Evolutionary conservation across 2,329 filamentous ascomycete genomes (phyloP).

Genomic region (Pseudocercospora fuligena): DNA sequence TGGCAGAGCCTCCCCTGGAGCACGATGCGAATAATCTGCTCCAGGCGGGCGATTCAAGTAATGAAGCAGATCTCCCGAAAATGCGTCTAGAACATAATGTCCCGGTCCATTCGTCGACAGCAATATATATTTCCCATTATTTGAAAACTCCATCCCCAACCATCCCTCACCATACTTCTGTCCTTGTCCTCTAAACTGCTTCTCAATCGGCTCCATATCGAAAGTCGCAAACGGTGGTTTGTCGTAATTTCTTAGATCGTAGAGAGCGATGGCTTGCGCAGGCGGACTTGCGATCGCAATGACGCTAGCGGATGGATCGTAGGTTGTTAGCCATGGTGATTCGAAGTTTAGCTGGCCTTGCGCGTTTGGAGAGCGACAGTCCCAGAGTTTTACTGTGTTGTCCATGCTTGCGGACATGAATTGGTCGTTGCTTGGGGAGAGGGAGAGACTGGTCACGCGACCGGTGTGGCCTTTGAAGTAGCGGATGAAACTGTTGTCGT

Average conservation of each 20-base stretch:
- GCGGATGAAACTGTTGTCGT: slow-evolving; percentile 94
- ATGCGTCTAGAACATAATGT: slow-evolving; percentile 93
- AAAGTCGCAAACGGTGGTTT: slow-evolving; percentile 87
- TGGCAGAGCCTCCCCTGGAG: slow-evolving; percentile 44
- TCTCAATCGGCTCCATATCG: slow-evolving; percentile 72
- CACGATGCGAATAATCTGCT: slow-evolving; percentile 35
- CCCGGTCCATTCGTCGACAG: slow-evolving; percentile 81
- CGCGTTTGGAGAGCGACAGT: slow-evolving; percentile 77
- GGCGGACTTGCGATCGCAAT: slow-evolving; percentile 86
- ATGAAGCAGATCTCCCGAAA: slow-evolving; percentile 70
- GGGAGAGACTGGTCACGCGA: slow-evolving; percentile 78
- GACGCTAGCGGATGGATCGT: slow-evolving; percentile 88
- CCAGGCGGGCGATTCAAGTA: slow-evolving; percentile 41
- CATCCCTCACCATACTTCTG: slow-evolving; percentile 64
- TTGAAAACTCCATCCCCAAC: slow-evolving; percentile 93
- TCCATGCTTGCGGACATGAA: slow-evolving; percentile 93
- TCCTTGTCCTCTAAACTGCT: slow-evolving; percentile 54
- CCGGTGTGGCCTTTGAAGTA: slow-evolving; percentile 93
- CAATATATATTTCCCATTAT: slow-evolving; percentile 87
- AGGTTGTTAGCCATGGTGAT: slow-evolving; percentile 81
- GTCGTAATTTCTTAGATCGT: slow-evolving; percentile 92
- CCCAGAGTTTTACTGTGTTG: slow-evolving; percentile 91
- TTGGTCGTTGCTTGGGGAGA: slow-evolving; percentile 85
- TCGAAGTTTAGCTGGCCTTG: slow-evolving; percentile 81
- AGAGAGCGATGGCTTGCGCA: slow-evolving; percentile 80